Percentiles rank a stretch among this genome's conserved stretches.
Evolutionary conservation across 2,329 filamentous ascomycete species (phyloP).

Genomic region (Ophiostoma quercus): DNA sequence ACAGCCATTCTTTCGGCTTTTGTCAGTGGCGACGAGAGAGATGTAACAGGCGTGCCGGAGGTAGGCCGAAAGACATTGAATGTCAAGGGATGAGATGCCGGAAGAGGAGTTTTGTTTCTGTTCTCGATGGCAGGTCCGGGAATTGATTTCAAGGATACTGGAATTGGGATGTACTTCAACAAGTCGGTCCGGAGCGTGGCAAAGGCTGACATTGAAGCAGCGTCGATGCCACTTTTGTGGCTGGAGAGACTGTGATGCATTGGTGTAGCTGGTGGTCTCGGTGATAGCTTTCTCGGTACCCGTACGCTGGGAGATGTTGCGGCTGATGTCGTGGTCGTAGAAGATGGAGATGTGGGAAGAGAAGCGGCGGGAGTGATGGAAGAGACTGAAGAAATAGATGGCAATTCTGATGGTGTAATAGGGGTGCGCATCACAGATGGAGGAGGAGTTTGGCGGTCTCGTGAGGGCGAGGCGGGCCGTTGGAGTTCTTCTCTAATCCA

Average conservation of each 20-base stretch:
- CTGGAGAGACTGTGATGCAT: not conserved
- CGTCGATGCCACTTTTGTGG: not conserved
- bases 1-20: conserved; percentile 36
- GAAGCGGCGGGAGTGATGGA: not conserved
- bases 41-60: conserved; percentile 38
- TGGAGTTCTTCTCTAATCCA: conserved; percentile 38
- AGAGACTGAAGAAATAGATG: not conserved
- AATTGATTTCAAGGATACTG: conserved; percentile 37
- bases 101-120: not conserved
- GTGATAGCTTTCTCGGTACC: not conserved
- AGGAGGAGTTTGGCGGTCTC: not conserved
- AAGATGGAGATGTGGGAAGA: not conserved
- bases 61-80: conserved; percentile 43
- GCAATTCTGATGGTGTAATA: not conserved
- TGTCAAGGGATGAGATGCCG: not conserved
- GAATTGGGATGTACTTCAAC: conserved; percentile 37
- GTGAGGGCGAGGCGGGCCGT: not conserved
- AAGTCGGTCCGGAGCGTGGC: conserved; percentile 27
- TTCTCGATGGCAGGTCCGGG: not conserved
- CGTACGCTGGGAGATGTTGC: not conserved
- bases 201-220: not conserved
- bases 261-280: not conserved
- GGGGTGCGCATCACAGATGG: not conserved
- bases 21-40: conserved; percentile 35
- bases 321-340: not conserved